Evolutionary conservation across 1,284 basidiomycete genomes (phyloP), one percentile per base, ranked within the genome.

Genomic region (Rhodotorula sp.): DNA sequence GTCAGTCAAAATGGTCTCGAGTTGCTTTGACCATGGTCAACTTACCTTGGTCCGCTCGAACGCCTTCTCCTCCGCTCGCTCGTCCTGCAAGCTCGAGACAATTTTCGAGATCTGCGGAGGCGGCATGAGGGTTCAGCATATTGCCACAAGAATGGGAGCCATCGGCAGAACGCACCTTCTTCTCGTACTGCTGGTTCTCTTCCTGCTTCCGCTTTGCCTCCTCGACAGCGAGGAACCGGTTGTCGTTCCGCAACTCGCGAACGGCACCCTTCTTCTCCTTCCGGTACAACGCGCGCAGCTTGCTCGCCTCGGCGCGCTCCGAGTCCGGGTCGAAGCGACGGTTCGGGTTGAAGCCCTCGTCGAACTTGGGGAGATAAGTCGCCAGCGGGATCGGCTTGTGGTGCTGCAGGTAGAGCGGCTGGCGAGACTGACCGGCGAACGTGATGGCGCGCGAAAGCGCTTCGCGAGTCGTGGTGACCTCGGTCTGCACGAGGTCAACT

Each of bases 221-320:
- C 79, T 94, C 92, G 62, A 86, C 86, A 16, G 97, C 94, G 81
- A 99, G 85, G 87, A 98, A 99, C 73, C 88, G 87, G 73, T 92
- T 90, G 81, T 99, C 97, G 84, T 97, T 97, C 73, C 97, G 88
- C 69, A 99, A 85, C 80, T 99, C 97, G 67, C 96, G 87, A 72
- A 99, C 93, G 3, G 97, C 97, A 48, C 97, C 95, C 85, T 98
- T 99, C 80, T 87, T 86, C 84, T 99, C 97, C 84, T 98, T 91
- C 84, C 97, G 97, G 85, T 93, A 90, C 81, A 96, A 88, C 51
- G 88, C 87, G 63, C 91, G 90, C 78, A 99, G 83, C 83, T 99
- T 99, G 72, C 89, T 83, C 1, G 88, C 87, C 76, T 92, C 91
- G 77, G 93, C 94, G 58, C 92, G 89, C 79, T 97, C 93, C 69